Conservation (phyloP, 495 filamentous ascomycete genomes). For the Xylaria cubensis region DNA sequence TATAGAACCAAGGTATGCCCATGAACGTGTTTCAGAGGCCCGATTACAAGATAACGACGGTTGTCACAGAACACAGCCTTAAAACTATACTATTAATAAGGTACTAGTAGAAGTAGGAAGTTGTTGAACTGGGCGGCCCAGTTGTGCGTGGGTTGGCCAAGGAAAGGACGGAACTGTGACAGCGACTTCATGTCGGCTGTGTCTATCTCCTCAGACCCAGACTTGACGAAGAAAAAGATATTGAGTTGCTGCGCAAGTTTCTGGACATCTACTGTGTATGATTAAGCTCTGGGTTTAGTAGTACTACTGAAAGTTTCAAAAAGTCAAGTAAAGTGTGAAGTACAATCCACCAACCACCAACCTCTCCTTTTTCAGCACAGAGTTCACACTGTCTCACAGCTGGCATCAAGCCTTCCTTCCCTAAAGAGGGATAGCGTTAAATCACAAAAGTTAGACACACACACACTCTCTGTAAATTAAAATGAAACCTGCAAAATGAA, state of each 20-base stretch:
- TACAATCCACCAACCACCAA: no score
- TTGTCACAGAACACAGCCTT: not conserved
- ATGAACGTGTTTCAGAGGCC: not conserved
- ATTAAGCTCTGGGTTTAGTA: no score
- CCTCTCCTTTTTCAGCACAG: not conserved
- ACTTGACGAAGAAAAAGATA: no score
- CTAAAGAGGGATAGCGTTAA: not conserved
- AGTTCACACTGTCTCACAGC: not conserved
- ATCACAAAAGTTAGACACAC: not conserved
- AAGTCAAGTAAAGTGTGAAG: no score
- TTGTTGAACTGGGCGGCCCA: not conserved
- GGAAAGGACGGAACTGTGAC: not conserved
- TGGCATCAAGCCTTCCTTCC: not conserved
- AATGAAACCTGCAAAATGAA: no score
- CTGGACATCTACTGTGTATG: no score
- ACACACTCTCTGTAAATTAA: no score
- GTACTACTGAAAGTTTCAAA: no score
- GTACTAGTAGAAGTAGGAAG: not conserved
- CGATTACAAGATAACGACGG: not conserved
- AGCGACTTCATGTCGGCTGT: not conserved
- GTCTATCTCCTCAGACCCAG: no score
- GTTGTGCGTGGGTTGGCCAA: not conserved
- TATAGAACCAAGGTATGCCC: not conserved
- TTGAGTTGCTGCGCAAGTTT: no score
- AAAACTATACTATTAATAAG: not conserved